Conservation (phyloP, 148 eudicot species). For the Polygonum aviculare region DNA sequence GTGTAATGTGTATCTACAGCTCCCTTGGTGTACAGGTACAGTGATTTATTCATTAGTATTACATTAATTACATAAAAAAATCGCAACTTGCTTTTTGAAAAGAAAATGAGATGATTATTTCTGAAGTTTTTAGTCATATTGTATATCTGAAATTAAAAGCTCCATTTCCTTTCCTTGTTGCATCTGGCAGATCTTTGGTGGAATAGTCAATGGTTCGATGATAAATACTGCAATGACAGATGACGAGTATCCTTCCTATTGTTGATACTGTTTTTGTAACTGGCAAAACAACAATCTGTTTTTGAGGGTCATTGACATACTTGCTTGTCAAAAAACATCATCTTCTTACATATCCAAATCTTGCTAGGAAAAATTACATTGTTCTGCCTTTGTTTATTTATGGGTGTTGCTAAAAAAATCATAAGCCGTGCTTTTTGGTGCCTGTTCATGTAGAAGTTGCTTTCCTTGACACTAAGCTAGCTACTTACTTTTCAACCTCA, state of each 20-base stretch:
- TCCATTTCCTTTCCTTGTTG: background rate
- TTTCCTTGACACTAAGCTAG: conserved; percentile 54
- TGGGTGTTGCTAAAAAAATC: background rate
- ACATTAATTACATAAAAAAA: background rate
- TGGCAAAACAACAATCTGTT: background rate
- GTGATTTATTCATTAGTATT: background rate
- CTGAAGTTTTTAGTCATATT: background rate
- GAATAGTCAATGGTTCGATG: conserved; percentile 80
- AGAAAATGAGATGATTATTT: background rate
- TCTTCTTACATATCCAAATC: background rate
- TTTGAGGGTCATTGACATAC: background rate
- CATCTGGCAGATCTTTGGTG: conserved; percentile 74
- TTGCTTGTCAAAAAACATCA: background rate
- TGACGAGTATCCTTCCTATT: conserved; percentile 68
- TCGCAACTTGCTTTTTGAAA: background rate
- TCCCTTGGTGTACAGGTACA: conserved; percentile 89
- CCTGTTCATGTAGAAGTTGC: background rate
- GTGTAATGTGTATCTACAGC: conserved; percentile 85
- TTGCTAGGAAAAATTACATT: background rate
- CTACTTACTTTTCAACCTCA: conserved; percentile 89
- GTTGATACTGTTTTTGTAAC: background rate
- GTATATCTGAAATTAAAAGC: background rate
- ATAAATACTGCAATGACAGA: conserved; percentile 66
- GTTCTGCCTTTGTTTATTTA: background rate
- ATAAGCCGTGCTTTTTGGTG: background rate